Conservation (phyloP, 169 alveolate genomes). For the Cyclospora cayetanensis region DNA sequence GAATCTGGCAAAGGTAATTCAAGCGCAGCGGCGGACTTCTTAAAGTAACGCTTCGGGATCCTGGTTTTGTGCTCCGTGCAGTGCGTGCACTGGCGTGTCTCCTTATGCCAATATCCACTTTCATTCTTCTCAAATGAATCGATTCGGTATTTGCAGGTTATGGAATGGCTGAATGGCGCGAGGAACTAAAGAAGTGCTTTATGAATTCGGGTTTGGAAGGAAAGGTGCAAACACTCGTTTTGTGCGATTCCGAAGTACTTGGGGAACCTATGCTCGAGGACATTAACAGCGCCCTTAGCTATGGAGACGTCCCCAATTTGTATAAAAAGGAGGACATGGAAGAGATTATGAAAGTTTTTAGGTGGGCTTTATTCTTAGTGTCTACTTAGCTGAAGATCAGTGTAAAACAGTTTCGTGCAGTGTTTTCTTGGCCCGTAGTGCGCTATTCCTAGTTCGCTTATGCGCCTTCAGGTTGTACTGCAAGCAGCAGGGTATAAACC, state of each 20-base stretch:
- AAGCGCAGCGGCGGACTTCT: conserved; percentile 78
- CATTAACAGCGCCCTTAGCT: conserved; percentile 91
- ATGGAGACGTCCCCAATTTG: conserved; percentile 94
- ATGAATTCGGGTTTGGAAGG: conserved; percentile 93
- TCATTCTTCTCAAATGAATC: neutral
- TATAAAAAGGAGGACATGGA: conserved; percentile 93
- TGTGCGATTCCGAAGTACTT: conserved; percentile 93
- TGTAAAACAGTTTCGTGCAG: neutral
- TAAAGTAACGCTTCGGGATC: conserved; percentile 88
- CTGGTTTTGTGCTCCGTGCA: neutral
- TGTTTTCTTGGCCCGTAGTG: neutral
- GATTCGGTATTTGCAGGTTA: conserved; percentile 63
- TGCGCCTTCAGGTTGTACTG: conserved; percentile 73
- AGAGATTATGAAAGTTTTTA: conserved; percentile 87
- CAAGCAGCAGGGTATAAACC: conserved; percentile 86
- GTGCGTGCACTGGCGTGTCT: neutral
- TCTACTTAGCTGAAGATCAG: neutral
- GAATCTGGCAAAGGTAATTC: conserved; percentile 90
- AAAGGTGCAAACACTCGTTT: conserved; percentile 90
- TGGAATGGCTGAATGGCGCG: conserved; percentile 92
- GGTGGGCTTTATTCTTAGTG: conserved; percentile 1
- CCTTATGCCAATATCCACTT: neutral
- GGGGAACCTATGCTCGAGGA: conserved; percentile 94
- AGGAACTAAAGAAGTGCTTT: conserved; percentile 91
- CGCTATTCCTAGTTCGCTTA: neutral